A percentile compares a stretch with the other conserved stretches of the same genome.
These are phyloP conservation scores for Candida sanyiensis DNA, from an alignment of 805 yeast genomes.

Conservation along the genomic window DNA sequence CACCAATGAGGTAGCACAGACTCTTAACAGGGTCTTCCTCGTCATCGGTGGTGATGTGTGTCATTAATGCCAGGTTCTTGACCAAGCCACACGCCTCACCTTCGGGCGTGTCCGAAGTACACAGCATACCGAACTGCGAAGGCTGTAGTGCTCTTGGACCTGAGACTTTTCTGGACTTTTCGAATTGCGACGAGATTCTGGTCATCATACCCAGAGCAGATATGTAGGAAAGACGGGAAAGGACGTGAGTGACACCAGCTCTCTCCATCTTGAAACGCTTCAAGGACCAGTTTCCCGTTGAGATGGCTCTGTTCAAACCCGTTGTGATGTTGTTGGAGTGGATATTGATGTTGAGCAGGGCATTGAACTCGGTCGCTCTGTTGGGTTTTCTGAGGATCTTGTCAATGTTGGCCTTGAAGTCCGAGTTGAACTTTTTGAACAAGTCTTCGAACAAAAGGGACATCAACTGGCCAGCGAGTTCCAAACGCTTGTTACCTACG, in stretches of 20 bases:
- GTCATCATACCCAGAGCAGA: constrained; percentile 99
- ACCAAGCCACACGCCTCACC: constrained; percentile 99
- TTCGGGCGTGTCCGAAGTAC: constrained; percentile 98
- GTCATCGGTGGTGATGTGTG: constrained; percentile 97
- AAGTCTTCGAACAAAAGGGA: constrained; percentile 92
- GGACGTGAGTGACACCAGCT: constrained; percentile 97
- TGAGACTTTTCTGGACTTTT: constrained; percentile 93
- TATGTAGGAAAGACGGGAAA: constrained; percentile 85
- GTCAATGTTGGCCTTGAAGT: constrained; percentile 91
- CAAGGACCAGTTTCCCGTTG: constrained; percentile 98
- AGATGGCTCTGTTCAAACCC: constrained; percentile 92
- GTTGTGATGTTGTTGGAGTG: constrained; percentile 91
- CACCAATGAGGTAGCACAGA: constrained; percentile 78
- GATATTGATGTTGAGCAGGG: constrained; percentile 79
- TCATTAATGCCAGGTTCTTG: constrained; percentile 94
- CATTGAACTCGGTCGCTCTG: constrained; percentile 93
- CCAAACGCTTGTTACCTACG: constrained; percentile 96
- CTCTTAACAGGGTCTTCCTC: constrained; percentile 85
- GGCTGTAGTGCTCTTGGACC: constrained; percentile 99
- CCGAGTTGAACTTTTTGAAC: constrained; percentile 92
- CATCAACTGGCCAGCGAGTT: constrained; percentile 95
- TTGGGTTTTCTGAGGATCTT: constrained; percentile 91
- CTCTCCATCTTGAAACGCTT: constrained; percentile 99
- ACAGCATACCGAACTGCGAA: constrained; percentile 97
- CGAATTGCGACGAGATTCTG: constrained; percentile 97